Evolutionary conservation across 441 rosid genomes (phyloP), one percentile per base, ranked within the genome.

Genomic region (Gossypium gossypioides): DNA sequence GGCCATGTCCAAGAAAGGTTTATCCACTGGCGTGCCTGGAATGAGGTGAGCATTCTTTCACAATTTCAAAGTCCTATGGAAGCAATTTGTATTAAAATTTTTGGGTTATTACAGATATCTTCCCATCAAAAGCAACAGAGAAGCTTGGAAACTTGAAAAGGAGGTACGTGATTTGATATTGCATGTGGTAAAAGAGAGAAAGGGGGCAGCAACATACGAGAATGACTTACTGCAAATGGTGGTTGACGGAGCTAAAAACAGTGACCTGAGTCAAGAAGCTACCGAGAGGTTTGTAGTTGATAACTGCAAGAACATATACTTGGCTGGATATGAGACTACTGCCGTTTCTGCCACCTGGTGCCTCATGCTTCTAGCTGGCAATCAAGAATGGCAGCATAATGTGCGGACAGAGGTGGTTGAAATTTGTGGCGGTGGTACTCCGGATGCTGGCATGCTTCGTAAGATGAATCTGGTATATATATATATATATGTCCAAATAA

Each of bases 291-390:
- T 83, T 73, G 72, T 81, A 0, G 84, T 84, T 7, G 88, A 84
- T 61, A 86, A 86, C 71, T 84, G 86, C 83, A 84, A 83, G 84
- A 83, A 85, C 73, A 83, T 84, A 46, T 84, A 83, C 75, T 63
- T 78, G 55, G 87, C 90, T 0, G 87, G 87, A 27, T 84, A 61
- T 42, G 90, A 86, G 77, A 81, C 87, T 6, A 80, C 84, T 0
- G 88, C 84, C 1, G 82, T 83, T 60, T 42, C 88, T 2, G 80
- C 90, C 19, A 73, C 86, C 2, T 86, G 90, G 90, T 65, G 73
- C 37, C 78, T 84, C 65, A 79, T 86, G 87, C 76, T 86, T 42
- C 51, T 86, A 66, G 90, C 88, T 22, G 76, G 82, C 13, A 76
- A 83, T 68, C 84, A 34, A 42, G 76, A 84, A 4, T 84, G 90